phyloP scores from a whole-genome alignment of 768 basidiomycete species.

The Peribolospora kevripleyi region DNA sequence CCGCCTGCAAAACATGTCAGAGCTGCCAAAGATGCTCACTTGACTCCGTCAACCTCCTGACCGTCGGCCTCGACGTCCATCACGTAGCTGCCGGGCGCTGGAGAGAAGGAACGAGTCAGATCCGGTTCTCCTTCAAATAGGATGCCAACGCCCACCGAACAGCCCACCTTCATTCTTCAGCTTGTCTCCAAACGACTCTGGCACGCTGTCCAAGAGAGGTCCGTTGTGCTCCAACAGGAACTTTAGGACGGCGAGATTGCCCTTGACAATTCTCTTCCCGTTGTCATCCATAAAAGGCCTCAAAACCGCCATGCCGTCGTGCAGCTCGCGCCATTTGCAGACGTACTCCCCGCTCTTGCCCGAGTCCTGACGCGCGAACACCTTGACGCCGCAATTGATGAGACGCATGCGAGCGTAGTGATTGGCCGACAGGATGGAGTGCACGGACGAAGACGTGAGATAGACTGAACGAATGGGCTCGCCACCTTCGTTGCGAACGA shows the following conservation, averaged over 20 bases:
- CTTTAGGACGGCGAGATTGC: slow-evolving; percentile 33
- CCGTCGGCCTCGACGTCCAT: slow-evolving; percentile 37
- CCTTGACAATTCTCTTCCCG: slow-evolving; percentile 35
- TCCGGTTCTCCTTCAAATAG: neutral
- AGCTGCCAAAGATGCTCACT: slow-evolving; percentile 14
- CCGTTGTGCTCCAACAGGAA: slow-evolving; percentile 55
- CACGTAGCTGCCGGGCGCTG: slow-evolving; percentile 48
- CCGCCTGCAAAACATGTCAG: neutral
- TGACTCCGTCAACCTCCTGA: slow-evolving; percentile 29
- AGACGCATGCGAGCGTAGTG: slow-evolving; percentile 64
- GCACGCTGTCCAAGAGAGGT: slow-evolving; percentile 32
- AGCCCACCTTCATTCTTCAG: slow-evolving; percentile 34
- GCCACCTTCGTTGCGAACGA: slow-evolving; percentile 63
- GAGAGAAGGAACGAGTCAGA: neutral
- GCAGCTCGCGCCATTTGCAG: slow-evolving; percentile 34
- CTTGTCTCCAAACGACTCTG: slow-evolving; percentile 31
- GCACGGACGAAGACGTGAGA: slow-evolving; percentile 62
- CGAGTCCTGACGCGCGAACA: slow-evolving; percentile 70
- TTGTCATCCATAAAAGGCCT: slow-evolving; percentile 43
- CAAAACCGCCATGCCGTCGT: slow-evolving; percentile 61
- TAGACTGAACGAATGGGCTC: slow-evolving; percentile 58
- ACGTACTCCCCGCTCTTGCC: slow-evolving; percentile 19
- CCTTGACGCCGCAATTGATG: slow-evolving; percentile 78
- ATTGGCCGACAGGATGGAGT: slow-evolving; percentile 52
- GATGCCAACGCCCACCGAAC: neutral